phyloP scores from a whole-genome alignment of 257 asterid genomes.

The Capsicum rhomboideum region DNA sequence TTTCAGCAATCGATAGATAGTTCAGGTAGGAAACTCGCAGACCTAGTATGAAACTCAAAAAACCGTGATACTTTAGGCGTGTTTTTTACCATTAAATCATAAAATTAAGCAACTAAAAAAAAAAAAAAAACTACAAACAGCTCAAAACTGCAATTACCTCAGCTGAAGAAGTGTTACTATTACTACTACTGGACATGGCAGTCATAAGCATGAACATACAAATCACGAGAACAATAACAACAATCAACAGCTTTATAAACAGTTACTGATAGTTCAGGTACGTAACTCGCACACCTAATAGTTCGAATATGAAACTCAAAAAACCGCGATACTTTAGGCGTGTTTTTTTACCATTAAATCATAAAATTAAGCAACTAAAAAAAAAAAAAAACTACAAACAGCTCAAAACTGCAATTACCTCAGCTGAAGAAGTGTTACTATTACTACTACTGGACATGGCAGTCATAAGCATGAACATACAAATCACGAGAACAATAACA shows the following conservation, averaged over 20 bases:
- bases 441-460: slow-evolving; percentile 29
- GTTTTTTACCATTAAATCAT: background rate
- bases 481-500: slow-evolving; percentile 55
- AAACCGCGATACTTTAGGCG: no score
- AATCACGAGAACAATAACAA: slow-evolving; percentile 55
- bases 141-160: slow-evolving; percentile 35
- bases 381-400: background rate
- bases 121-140: background rate
- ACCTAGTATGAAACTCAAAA: no score
- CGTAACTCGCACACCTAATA: no score
- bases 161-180: slow-evolving; percentile 24
- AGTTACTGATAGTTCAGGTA: background rate
- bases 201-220: slow-evolving; percentile 53
- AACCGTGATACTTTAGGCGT: no score
- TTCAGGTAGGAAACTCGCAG: no score
- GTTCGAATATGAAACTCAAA: no score
- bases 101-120: background rate
- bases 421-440: slow-evolving; percentile 27
- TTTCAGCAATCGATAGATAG: slow-evolving; percentile 26
- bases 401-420: slow-evolving; percentile 32
- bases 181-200: slow-evolving; percentile 30
- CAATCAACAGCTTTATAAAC: slow-evolving; percentile 65
- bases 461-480: slow-evolving; percentile 49
- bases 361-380: background rate
- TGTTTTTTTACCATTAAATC: background rate